These are phyloP conservation scores for Wolfiporia cocos DNA, from an alignment of 1,284 basidiomycete genomes.

Conservation along the genomic window DNA sequence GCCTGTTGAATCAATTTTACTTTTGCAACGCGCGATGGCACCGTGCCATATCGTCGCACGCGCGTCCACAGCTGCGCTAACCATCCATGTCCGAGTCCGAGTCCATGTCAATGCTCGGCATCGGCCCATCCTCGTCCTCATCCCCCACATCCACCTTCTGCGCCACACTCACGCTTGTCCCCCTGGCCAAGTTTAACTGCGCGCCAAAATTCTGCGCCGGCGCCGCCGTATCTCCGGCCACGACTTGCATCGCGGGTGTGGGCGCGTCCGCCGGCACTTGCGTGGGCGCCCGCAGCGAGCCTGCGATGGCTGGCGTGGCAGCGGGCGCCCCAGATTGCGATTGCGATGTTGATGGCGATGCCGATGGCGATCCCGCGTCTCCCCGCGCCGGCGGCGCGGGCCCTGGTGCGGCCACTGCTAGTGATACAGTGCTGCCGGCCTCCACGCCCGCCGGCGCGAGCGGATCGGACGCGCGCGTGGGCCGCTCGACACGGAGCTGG, in stretches of 20 bases:
- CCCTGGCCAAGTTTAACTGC: too few species aligned
- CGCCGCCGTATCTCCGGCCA: neutral
- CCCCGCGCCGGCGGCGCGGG: too few species aligned
- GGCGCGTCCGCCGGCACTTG: neutral
- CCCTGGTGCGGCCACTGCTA: neutral
- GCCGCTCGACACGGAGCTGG: too few species aligned
- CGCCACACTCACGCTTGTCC: too few species aligned
- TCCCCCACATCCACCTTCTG: conserved; percentile 25
- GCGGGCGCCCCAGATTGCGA: neutral
- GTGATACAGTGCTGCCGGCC: neutral
- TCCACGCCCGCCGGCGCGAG: neutral
- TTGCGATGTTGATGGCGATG: neutral
- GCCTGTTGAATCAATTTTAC: too few species aligned
- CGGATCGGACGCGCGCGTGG: neutral
- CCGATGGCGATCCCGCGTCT: too few species aligned
- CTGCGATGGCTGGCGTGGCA: too few species aligned
- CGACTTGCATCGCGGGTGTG: neutral
- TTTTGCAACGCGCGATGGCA: too few species aligned
- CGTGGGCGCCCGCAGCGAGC: neutral
- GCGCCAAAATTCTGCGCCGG: conserved; percentile 1
- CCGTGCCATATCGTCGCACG: too few species aligned
- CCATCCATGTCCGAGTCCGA: conserved; percentile 38
- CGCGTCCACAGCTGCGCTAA: too few species aligned
- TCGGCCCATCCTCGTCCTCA: conserved; percentile 45
- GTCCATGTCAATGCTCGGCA: conserved; percentile 46